A percentile compares a stretch with the other conserved stretches of the same genome.
Conservation (phyloP, 768 basidiomycete species). For the Pholiota molesta region DNA sequence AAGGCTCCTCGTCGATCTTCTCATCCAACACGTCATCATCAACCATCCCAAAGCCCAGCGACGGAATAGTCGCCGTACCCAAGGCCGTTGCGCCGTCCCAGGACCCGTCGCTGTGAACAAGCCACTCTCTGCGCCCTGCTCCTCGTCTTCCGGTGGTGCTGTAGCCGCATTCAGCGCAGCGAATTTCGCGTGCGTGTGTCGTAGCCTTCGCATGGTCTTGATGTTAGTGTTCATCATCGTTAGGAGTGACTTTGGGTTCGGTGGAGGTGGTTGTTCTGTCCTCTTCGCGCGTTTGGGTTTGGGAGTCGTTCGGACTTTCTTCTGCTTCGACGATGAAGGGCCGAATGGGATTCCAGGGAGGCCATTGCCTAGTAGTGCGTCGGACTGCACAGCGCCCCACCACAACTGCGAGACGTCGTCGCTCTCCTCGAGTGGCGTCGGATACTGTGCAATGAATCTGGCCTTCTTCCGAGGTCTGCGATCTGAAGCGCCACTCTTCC, state of each 20-base stretch:
- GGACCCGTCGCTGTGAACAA: constrained; percentile 30
- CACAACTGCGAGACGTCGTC: constrained; percentile 60
- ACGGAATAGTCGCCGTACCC: neutral
- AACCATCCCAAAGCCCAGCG: constrained; percentile 21
- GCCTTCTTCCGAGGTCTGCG: constrained; percentile 65
- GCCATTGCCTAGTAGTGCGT: constrained; percentile 63
- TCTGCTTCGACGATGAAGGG: constrained; percentile 29
- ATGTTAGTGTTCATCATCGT: constrained; percentile 77
- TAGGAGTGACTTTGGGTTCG: constrained; percentile 56
- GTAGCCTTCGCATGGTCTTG: constrained; percentile 70
- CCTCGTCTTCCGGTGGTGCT: constrained; percentile 36
- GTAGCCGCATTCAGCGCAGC: constrained; percentile 50
- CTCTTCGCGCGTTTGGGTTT: constrained; percentile 17
- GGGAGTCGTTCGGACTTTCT: constrained; percentile 8
- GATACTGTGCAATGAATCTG: constrained; percentile 47
- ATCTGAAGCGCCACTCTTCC: constrained; percentile 49
- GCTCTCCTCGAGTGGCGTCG: constrained; percentile 39
- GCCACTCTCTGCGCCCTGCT: constrained; percentile 37
- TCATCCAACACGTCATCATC: constrained; percentile 43
- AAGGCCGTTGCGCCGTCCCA: constrained; percentile 24
- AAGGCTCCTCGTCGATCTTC: constrained; percentile 64
- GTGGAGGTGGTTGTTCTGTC: constrained; percentile 5
- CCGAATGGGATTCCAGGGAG: constrained; percentile 56
- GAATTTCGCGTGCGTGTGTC: constrained; percentile 75
- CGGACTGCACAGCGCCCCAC: constrained; percentile 75